Evolutionary conservation across 2,329 filamentous ascomycete species (phyloP), one percentile per base, ranked within the genome.

Genomic region (Aureobasidium melanogenum): DNA sequence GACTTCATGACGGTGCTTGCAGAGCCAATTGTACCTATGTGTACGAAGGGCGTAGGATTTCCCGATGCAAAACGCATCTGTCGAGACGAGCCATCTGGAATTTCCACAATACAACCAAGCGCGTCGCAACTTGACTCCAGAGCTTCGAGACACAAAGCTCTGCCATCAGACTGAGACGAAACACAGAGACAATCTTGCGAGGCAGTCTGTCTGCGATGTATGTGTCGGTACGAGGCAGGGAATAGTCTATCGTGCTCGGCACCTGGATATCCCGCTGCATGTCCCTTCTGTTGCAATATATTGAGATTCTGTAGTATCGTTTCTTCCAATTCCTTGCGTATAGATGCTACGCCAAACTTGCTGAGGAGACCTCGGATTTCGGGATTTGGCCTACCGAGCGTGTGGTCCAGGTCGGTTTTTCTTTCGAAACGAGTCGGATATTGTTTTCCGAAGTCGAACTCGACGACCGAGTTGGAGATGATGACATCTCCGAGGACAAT

Each of bases 401-500:
- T 64, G 28, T 68, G 65, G 30, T 67, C 61, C 0, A 64, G 10
- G 3, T 46, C 59, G 32, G 62, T 52, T 50, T 69, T 70, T 17
- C 57, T 60, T 14, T 64, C 19, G 36, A 73, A 70, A 10, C 44
- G 56, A 10, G 65, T 56, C 0, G 64, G 61, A 51, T 69, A 69
- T 41, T 68, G 66, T 34, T 64, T 57, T 1, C 71, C 72, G 51
- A 69, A 67, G 61, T 73, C 69, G 47, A 66, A 70, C 43, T 72
- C 65, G 10, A 70, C 51, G 14, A 73, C 28, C 1, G 41, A 55
- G 6, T 64, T 65, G 60, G 71, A 69, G 59, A 74, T 67, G 19
- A 72, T 58, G 9, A 74, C 66, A 63, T 74, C 71, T 5, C 72
- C 72, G 6, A 74, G 66, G 8, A 69, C 36, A 9, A 60, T 43